These are phyloP conservation scores for Malassezia pachydermatis DNA, from an alignment of 1,284 basidiomycete genomes.

Conservation along the genomic window DNA sequence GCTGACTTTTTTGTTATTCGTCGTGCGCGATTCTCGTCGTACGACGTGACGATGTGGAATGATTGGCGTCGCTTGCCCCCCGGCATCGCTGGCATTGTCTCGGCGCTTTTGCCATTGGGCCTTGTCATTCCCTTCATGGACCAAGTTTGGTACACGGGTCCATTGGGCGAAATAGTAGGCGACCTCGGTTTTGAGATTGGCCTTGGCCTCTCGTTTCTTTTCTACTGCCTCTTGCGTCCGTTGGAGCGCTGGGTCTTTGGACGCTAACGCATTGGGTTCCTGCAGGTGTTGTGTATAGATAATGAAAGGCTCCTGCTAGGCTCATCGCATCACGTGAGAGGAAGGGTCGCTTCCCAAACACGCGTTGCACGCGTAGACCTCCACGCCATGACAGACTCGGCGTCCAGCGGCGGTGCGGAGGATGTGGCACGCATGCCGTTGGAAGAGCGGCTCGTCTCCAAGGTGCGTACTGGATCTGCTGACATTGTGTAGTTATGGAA, in stretches of 20 bases:
- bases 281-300: too few species aligned
- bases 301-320: too few species aligned
- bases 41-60: conserved; percentile 57
- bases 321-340: too few species aligned
- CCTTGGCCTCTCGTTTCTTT: conserved; percentile 34
- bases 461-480: conserved; percentile 51
- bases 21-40: conserved; percentile 50
- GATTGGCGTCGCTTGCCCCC: conserved; percentile 53
- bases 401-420: conserved; percentile 51
- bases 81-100: conserved; percentile 52
- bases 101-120: conserved; percentile 31
- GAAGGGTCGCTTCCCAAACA: conserved; percentile 13
- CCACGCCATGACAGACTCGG: conserved; percentile 5
- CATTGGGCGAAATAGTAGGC: conserved; percentile 36
- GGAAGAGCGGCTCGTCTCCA: conserved; percentile 73
- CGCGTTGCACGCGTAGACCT: not conserved
- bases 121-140: conserved; percentile 44
- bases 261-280: too few species aligned
- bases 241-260: conserved; percentile 37
- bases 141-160: conserved; percentile 43
- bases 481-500: conserved; percentile 89
- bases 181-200: conserved; percentile 49
- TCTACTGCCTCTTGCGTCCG: conserved; percentile 40
- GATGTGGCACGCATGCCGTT: conserved; percentile 77
- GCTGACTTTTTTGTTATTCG: conserved; percentile 59